Percentiles rank a stretch among this genome's conserved stretches.
phyloP scores from a whole-genome alignment of 129 eudicot species.

The Calendula officinalis region DNA sequence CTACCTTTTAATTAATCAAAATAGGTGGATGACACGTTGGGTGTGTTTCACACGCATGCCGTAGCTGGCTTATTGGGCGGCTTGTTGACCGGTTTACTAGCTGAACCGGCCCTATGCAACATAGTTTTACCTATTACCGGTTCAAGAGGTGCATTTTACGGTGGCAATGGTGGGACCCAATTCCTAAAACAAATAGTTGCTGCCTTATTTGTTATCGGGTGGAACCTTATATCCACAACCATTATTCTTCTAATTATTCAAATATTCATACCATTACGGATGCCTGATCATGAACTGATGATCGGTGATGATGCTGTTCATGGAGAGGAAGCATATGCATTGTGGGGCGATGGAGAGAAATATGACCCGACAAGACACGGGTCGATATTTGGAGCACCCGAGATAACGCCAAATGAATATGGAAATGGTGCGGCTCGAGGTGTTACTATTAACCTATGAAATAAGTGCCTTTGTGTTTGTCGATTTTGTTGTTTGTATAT shows the following conservation, averaged over 20 bases:
- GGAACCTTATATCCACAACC: conserved; percentile 66
- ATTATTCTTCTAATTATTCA: conserved; percentile 48
- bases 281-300: conserved; percentile 69
- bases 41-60: conserved; percentile 80
- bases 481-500: not conserved
- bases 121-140: conserved; percentile 50
- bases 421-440: conserved; percentile 56
- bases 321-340: conserved; percentile 81
- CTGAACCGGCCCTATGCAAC: conserved; percentile 60
- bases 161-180: conserved; percentile 51
- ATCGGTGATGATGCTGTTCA: conserved; percentile 87
- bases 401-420: conserved; percentile 35
- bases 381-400: conserved; percentile 37
- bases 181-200: conserved; percentile 67
- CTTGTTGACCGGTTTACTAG: conserved; percentile 62
- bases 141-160: conserved; percentile 75
- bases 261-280: conserved; percentile 53
- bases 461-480: not conserved
- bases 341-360: conserved; percentile 87
- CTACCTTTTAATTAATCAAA: not conserved
- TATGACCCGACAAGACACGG: conserved; percentile 66
- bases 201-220: conserved; percentile 62
- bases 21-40: conserved; percentile 79
- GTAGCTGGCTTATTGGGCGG: conserved; percentile 80
- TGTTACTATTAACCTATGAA: conserved; percentile 47